Base-by-base conservation (phyloP, 805 yeast species). In the Scheffersomyces ergatensis region DNA sequence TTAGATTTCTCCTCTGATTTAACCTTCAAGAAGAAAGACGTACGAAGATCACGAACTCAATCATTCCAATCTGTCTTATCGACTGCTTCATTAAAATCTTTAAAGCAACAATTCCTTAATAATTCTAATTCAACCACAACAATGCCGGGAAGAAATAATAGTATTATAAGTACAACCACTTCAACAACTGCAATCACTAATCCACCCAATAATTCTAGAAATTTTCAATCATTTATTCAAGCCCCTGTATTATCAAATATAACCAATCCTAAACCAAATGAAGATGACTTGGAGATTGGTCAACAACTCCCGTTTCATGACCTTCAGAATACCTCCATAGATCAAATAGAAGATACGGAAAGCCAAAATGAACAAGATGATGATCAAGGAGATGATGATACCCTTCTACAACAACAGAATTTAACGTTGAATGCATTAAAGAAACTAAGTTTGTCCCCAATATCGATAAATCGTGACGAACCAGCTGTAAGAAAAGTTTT, bases 151-250 rank as follows among this genome's bases (percentile, higher is more conserved):
- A 43, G 45, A 14, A 42, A 37, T 29, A 42, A 29, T 34, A 40
- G 45, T 32, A 41, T 34, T 11, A 37, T 37, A 18, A 34, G 44
- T 30, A 32, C 16, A 35, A 16, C 25, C 37, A 31, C 16, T 37
- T 15, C 25, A 38, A 31, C 38, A 39, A 32, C 36, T 30, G 37
- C 33, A 31, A 37, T 39, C 29, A 39, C 65, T 47, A 32, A 40
- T 36, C 19, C 60, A 54, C 29, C 52, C 49, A 39, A 60, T 54
- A 32, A 56, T 23, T 34, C 56, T 32, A 54, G 65, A 48, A 65
- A 70, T 51, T 67, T 68, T 54, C 76, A 70, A 54, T 62, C 70
- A 17, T 69, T 65, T 43, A 70, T 70, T 39, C 76, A 70, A 51
- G 76, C 74, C 1, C 76, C 76, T 1, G 74, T 68, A 4, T 53